Percentiles rank a stretch among this genome's conserved stretches.
Evolutionary conservation across 1,284 basidiomycete genomes (phyloP).

Genomic region (Caloboletus firmus): DNA sequence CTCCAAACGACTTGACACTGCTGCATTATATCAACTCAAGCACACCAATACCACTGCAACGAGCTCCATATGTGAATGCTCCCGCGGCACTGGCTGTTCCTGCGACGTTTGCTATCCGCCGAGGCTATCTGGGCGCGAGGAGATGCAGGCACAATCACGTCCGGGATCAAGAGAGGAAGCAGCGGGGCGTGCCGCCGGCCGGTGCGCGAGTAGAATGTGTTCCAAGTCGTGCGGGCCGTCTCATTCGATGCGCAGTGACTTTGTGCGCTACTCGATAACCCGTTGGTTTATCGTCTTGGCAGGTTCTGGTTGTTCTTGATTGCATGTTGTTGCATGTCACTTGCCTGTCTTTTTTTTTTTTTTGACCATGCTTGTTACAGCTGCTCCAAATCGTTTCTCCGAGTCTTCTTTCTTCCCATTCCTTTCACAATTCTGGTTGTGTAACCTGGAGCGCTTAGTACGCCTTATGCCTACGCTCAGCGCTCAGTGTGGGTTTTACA

Average conservation of each 20-base stretch:
- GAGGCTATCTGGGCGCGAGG: slow-evolving; percentile 8
- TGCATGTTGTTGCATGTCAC: slow-evolving; percentile 10
- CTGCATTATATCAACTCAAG: too few relatives aligned
- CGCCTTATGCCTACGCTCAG: not conserved
- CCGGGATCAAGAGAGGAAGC: slow-evolving; percentile 27
- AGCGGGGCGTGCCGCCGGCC: slow-evolving; percentile 5
- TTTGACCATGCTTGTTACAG: too few relatives aligned
- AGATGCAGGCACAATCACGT: slow-evolving; percentile 16
- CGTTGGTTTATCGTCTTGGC: slow-evolving; percentile 2
- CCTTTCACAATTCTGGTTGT: not conserved
- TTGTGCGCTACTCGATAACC: slow-evolving; percentile 9
- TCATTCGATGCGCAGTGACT: not conserved
- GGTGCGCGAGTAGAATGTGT: slow-evolving; percentile 14
- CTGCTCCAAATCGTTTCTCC: too few relatives aligned
- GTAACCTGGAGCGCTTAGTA: not conserved
- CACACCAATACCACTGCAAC: slow-evolving; percentile 1
- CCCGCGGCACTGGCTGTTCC: slow-evolving; percentile 34
- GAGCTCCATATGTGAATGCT: slow-evolving; percentile 21
- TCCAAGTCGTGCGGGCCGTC: too few relatives aligned
- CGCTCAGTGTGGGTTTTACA: not conserved
- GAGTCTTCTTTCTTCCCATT: not conserved
- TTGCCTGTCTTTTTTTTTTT: not conserved
- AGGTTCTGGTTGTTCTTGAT: not conserved
- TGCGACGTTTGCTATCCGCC: slow-evolving; percentile 53
- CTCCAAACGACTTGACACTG: too few relatives aligned